A percentile compares a stretch with the other conserved stretches of the same genome.
These are phyloP conservation scores for Peronospora farinosa DNA, from an alignment of 352 stramenopile species.

Conservation along the genomic window DNA sequence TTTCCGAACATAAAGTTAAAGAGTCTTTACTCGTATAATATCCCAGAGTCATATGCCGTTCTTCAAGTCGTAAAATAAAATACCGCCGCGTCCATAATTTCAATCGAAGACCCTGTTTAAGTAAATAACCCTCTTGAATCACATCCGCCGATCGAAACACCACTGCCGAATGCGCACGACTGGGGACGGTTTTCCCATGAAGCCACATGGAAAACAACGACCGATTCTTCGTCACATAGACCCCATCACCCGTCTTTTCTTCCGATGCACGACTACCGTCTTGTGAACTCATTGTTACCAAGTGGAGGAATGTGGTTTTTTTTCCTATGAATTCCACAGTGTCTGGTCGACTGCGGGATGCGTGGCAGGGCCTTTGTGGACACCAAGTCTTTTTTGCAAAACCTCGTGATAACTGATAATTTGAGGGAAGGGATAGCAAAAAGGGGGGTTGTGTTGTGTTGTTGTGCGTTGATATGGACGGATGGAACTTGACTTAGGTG, in stretches of 20 bases:
- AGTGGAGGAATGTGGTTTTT: no score
- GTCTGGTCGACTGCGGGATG: slow-evolving; percentile 16
- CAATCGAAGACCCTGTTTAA: slow-evolving; percentile 76
- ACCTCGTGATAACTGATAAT: slow-evolving; percentile 12
- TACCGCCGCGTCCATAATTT: slow-evolving; percentile 82
- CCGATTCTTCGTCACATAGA: slow-evolving; percentile 83
- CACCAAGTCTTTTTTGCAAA: background rate
- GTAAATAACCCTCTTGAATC: slow-evolving; percentile 78
- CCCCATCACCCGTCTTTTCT: slow-evolving; percentile 44
- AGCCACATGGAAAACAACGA: slow-evolving; percentile 84
- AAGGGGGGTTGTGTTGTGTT: no score
- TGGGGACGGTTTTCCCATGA: slow-evolving; percentile 64
- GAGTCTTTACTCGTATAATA: slow-evolving; percentile 85
- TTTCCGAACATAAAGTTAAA: slow-evolving; percentile 73
- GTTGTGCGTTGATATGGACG: no score
- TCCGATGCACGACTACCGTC: slow-evolving; percentile 17
- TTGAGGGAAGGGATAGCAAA: slow-evolving; percentile 34
- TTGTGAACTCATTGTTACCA: slow-evolving; percentile 17
- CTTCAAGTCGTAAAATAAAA: slow-evolving; percentile 81
- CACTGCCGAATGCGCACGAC: slow-evolving; percentile 37
- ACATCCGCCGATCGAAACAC: slow-evolving; percentile 81
- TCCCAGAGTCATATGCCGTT: slow-evolving; percentile 83
- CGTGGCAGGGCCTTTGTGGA: no score
- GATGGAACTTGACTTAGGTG: no score
- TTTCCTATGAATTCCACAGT: no score